Base-by-base conservation (phyloP, 495 filamentous ascomycete species). In the Parathielavia appendiculata region DNA sequence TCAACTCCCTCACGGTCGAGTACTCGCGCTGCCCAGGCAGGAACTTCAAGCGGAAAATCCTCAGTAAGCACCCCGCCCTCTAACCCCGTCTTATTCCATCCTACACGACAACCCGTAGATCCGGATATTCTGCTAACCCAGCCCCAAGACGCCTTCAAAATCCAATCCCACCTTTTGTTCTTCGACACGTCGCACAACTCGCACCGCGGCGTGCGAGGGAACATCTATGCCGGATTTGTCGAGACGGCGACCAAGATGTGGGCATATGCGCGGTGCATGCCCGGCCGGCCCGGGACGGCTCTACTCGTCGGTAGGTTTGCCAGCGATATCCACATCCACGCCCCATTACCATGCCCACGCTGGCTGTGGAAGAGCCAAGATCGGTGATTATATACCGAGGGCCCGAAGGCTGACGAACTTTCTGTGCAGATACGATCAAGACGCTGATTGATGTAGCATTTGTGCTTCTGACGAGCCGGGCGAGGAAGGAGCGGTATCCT, bases 161-260 rank as follows among this genome's bases (percentile, higher is more conserved):
- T 92, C 45, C 90, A 93, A 61, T 83, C 89, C 54, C 87, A 95
- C 63, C 78, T 86, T 34, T 95, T 96, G 87, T 92, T 92, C 69
- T 86, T 93, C 56, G 92, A 96, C 66, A 90, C 88, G 4, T 72
- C 76, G 5, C 86, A 92, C 73, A 97, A 97, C 68, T 83, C 84
- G 7, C 63, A 80, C 2, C 46, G 64, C 1, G 88, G 83, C 0
- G 88, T 92, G 5, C 73, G 95, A 5, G 69, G 70, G 7, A 96
- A 92, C 63, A 71, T 95, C 14, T 86, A 91, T 68, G 73, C 82
- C 5, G 85, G 82, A 39, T 91, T 96, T 58, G 56, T 79, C 34
- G 89, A 91, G 58, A 79, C 86, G 4, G 91, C 89, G 1, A 87
- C 85, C 70, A 95, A 92, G 69, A 88, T 88, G 77, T 92, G 90